Evolutionary conservation across 495 filamentous ascomycete species (phyloP), one percentile per base, ranked within the genome.

Genomic region (Trichoderma asperelloides): DNA sequence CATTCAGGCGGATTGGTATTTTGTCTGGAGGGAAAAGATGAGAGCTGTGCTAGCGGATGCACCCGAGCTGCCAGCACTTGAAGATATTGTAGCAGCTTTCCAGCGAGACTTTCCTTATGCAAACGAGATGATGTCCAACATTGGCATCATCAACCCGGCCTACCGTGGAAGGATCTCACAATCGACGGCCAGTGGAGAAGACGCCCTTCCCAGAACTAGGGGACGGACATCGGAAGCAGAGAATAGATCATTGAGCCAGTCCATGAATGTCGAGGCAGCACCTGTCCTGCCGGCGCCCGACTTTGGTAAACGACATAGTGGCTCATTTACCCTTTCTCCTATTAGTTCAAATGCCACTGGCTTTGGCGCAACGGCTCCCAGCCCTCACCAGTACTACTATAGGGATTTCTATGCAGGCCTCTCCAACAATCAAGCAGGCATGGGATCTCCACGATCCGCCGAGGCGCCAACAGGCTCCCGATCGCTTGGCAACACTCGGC

Each of bases 1-100:
- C 67, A 86, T 96, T 47, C 93, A 97, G 69, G 79, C 84, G 2
- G 77, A 87, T 21, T 99, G 93, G 93, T 91, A 85, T 69, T 80
- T 80, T 33, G 85, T 89, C 16, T 90, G 92, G 86, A 88, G 90
- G 69, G 85, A 86, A 70, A 96, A 95, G 75, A 80, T 98, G 49
- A 86, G 84, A 65, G 81, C 85, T 49, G 84, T 94, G 8, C 83
- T 97, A 11, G 87, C 91, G 57, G 84, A 79, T 51, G n/a, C 80
- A 23, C 71, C 79, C 27, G 78, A 86, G 15, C 83, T 91, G 67
- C 89, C 91, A 5, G 85, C 86, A 27, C 77, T 87, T 9, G 75
- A 88, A 12, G 80, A 91, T 64, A 87, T 97, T 62, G 77, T 91
- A 27, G 80, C 82, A 12, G 84, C 88, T 7, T 97, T 94, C 81